Percentiles rank a stretch among this genome's conserved stretches.
These are phyloP conservation scores for Luffa aegyptiaca DNA, from an alignment of 306 rosid genomes.

Conservation along the genomic window DNA sequence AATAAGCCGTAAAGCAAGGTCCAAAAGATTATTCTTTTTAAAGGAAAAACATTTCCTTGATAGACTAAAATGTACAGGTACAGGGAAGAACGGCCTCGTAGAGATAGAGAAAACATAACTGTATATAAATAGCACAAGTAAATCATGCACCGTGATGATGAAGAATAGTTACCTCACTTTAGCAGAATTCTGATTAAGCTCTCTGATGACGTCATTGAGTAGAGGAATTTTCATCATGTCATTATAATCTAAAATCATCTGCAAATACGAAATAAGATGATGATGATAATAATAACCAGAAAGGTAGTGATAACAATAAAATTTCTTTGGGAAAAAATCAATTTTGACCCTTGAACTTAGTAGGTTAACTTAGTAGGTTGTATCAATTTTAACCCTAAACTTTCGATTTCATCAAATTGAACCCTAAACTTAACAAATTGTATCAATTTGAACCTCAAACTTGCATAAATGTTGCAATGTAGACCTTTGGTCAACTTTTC, in stretches of 20 bases:
- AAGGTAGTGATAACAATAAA: not conserved
- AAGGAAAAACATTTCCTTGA: not conserved
- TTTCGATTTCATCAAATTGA: no score
- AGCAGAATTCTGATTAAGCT: conserved; percentile 9
- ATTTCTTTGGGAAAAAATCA: not conserved
- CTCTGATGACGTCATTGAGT: conserved; percentile 26
- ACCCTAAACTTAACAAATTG: no score
- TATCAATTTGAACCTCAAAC: no score
- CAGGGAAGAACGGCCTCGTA: not conserved
- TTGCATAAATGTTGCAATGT: no score
- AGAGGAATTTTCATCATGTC: conserved; percentile 61
- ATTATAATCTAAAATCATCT: conserved; percentile 63
- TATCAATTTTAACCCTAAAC: no score
- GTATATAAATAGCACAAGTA: not conserved
- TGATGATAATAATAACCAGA: conserved; percentile 5
- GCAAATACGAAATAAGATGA: conserved; percentile 20
- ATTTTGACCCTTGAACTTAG: no score
- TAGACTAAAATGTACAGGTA: not conserved
- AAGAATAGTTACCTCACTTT: conserved; percentile 41
- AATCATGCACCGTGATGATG: not conserved
- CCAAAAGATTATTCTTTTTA: not conserved
- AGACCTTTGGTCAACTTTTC: no score
- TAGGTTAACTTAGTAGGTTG: no score
- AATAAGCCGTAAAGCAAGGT: not conserved
- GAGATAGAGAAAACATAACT: not conserved